phyloP scores from a whole-genome alignment of 768 basidiomycete species.

The Leccinum uliginosum region DNA sequence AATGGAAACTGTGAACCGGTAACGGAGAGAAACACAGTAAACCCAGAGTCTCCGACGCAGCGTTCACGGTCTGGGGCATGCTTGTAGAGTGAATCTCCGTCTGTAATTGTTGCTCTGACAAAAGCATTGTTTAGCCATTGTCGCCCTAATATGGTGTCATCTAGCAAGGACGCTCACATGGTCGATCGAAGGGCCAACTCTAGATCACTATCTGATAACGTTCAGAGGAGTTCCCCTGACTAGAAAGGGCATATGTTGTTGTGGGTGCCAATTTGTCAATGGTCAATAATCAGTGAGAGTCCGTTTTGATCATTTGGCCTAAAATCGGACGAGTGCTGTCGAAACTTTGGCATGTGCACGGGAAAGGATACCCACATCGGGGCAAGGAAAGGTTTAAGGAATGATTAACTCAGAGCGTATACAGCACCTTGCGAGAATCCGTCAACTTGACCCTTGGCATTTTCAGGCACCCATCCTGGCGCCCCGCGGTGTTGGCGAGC shows the following conservation, averaged over 20 bases:
- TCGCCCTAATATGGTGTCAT: not conserved
- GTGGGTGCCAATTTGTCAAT: not conserved
- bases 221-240: not conserved
- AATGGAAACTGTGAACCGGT: not conserved
- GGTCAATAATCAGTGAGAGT: not conserved
- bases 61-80: not conserved
- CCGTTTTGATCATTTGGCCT: not conserved
- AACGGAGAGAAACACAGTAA: not conserved
- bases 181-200: not conserved
- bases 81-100: not conserved
- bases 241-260: not conserved
- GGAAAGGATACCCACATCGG: constrained; percentile 1
- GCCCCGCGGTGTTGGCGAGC: constrained; percentile 1
- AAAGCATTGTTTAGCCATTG: not conserved
- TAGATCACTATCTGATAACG: constrained; percentile 5
- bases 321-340: not conserved
- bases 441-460: not conserved
- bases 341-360: not conserved
- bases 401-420: not conserved
- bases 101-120: not conserved
- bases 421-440: not conserved
- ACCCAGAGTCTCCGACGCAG: not conserved
- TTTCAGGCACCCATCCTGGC: constrained; percentile 6
- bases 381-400: not conserved
- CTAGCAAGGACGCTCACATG: constrained; percentile 2